A percentile compares a stretch with the other conserved stretches of the same genome.
Evolutionary conservation across 164 flowering plant species (phyloP).

Genomic region (Berberis vulgaris): DNA sequence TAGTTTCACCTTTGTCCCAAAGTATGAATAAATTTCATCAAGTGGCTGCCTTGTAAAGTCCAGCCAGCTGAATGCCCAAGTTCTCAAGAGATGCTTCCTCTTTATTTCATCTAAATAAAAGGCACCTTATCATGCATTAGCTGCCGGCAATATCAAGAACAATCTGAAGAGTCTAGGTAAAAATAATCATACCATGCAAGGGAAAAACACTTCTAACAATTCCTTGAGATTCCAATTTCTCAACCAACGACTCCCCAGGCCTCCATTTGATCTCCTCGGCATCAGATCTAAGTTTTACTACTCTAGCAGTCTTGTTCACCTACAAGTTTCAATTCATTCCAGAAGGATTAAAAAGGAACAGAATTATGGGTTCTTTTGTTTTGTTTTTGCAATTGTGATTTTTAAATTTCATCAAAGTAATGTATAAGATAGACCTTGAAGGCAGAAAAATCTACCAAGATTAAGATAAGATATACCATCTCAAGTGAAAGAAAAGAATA

Average conservation of each 20-base stretch:
- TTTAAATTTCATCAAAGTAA: too few relatives aligned
- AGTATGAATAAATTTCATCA: constrained; percentile 80
- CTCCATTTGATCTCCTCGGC: constrained; percentile 45
- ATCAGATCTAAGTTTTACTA: constrained; percentile 29
- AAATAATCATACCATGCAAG: constrained; percentile 59
- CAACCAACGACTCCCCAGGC: constrained; percentile 57
- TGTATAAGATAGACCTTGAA: too few relatives aligned
- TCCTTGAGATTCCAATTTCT: constrained; percentile 47
- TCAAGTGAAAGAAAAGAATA: too few relatives aligned
- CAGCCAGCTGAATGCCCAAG: constrained; percentile 82
- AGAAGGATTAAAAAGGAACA: not conserved
- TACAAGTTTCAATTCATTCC: constrained; percentile 17
- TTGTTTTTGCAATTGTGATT: too few relatives aligned
- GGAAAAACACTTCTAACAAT: constrained; percentile 75
- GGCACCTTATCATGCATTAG: constrained; percentile 5
- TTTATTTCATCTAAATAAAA: constrained; percentile 52
- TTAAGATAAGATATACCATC: too few relatives aligned
- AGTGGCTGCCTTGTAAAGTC: constrained; percentile 77
- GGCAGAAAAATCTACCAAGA: too few relatives aligned
- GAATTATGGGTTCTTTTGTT: too few relatives aligned
- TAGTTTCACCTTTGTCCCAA: constrained; percentile 66
- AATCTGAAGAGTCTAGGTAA: constrained; percentile 3
- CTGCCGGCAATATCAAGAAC: constrained; percentile 4
- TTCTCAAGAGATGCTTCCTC: constrained; percentile 69
- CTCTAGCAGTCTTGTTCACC: constrained; percentile 45